A percentile compares a stretch with the other conserved stretches of the same genome.
Evolutionary conservation across 2,329 filamentous ascomycete genomes (phyloP).

Genomic region (Clonostachys sp.): DNA sequence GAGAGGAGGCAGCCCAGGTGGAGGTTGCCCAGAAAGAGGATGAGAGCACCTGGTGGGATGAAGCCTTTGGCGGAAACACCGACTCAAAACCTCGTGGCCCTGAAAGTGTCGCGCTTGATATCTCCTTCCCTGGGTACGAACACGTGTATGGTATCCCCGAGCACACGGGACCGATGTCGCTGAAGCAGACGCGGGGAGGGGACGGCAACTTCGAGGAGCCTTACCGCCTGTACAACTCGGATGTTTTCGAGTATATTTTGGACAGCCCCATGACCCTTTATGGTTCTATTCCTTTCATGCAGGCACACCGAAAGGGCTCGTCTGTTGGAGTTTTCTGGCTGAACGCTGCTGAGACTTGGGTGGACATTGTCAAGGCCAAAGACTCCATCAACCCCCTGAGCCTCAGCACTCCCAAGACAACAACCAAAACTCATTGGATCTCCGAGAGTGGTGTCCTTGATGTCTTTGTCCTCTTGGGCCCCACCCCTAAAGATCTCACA

Average conservation of each 20-base stretch:
- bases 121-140: conserved; percentile 85
- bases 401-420: conserved; percentile 66
- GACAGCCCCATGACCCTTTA: conserved; percentile 99
- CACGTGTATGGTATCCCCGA: conserved; percentile 94
- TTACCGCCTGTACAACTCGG: conserved; percentile 91
- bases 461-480: conserved; percentile 90
- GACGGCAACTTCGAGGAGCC: conserved; percentile 82
- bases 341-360: conserved; percentile 95
- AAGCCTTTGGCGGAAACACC: conserved; percentile 90
- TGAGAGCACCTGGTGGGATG: conserved; percentile 96
- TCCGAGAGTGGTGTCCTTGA: conserved; percentile 88
- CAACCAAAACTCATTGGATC: conserved; percentile 93
- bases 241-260: conserved; percentile 96
- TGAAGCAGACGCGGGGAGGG: conserved; percentile 87
- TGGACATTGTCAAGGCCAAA: conserved; percentile 84
- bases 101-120: conserved; percentile 86
- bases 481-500: conserved; percentile 76
- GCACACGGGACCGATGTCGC: conserved; percentile 80
- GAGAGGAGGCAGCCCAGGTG: conserved; percentile 35
- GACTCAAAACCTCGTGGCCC: conserved; percentile 94
- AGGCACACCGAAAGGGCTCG: conserved; percentile 89
- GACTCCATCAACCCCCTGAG: conserved; percentile 70
- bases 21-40: conserved; percentile 41
- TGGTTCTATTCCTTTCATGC: conserved; percentile 96
- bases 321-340: conserved; percentile 97